Conservation (phyloP, 176 grass and related monocot genomes). For the Ananas comosus region DNA sequence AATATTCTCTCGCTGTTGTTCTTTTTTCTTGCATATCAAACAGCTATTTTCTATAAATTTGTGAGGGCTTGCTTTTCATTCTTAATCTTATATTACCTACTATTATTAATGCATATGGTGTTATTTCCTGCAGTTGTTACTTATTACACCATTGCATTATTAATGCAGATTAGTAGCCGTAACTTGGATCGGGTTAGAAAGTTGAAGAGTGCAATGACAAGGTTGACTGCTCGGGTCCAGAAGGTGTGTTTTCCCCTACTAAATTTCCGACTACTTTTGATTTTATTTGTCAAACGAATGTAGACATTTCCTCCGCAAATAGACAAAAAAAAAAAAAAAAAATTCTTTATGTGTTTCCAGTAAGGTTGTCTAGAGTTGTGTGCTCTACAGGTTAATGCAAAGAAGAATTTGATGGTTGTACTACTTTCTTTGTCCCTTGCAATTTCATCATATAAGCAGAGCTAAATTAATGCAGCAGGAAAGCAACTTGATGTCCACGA, state of each 20-base stretch:
- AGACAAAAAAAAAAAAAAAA: neutral
- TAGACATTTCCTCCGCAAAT: neutral
- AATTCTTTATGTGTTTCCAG: neutral
- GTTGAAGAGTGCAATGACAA: conserved; percentile 95
- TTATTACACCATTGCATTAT: neutral
- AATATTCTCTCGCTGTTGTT: neutral
- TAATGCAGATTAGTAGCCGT: conserved; percentile 76
- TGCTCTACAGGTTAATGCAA: no score
- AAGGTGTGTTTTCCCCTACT: conserved; percentile 44
- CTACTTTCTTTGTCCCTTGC: no score
- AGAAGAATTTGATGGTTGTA: no score
- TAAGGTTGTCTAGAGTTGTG: neutral
- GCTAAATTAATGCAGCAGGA: no score
- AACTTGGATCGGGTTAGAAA: conserved; percentile 97
- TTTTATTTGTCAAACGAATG: neutral
- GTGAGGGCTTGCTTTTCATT: neutral
- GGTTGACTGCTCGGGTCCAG: conserved; percentile 85
- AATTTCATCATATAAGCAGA: no score
- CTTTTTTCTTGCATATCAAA: neutral
- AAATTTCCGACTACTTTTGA: neutral
- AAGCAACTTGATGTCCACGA: no score
- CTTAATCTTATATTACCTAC: no score
- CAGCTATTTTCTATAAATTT: neutral
- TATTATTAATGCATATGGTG: no score
- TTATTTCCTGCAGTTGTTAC: neutral